Conservation (phyloP, 352 stramenopile species). For the Phytopythium chamaehyphon region DNA sequence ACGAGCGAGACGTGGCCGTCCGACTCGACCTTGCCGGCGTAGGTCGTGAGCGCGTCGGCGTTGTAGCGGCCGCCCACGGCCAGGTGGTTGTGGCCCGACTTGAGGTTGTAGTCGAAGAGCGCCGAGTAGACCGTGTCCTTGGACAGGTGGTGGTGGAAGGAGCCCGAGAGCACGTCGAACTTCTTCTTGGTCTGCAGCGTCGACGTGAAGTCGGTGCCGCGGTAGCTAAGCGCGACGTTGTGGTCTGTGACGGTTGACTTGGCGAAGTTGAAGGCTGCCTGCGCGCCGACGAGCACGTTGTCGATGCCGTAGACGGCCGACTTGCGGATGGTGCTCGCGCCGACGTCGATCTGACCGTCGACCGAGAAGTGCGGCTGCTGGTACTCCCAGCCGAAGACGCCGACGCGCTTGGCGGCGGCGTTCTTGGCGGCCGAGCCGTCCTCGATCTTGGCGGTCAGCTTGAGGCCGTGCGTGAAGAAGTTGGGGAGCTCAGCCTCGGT, state of each 20-base stretch:
- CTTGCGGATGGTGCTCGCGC: constrained; percentile 50
- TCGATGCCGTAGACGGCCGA: constrained; percentile 74
- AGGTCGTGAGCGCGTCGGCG: constrained; percentile 77
- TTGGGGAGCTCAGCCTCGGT: constrained; percentile 80
- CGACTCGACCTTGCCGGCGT: constrained; percentile 84
- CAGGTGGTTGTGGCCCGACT: constrained; percentile 79
- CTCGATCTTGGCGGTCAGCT: constrained; percentile 83
- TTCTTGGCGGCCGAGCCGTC: constrained; percentile 80
- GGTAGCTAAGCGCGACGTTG: constrained; percentile 80
- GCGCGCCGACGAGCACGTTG: constrained; percentile 69
- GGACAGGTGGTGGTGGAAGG: constrained; percentile 81
- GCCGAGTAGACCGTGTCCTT: constrained; percentile 84
- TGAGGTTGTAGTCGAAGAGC: constrained; percentile 87
- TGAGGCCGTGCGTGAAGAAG: constrained; percentile 72
- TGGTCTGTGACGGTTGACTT: constrained; percentile 84
- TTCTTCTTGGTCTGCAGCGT: constrained; percentile 87
- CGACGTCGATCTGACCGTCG: constrained; percentile 54
- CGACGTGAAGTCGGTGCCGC: constrained; percentile 67
- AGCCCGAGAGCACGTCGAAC: constrained; percentile 73
- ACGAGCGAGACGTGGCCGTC: constrained; percentile 84
- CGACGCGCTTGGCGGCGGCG: constrained; percentile 65
- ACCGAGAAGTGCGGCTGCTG: constrained; percentile 57
- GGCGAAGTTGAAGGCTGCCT: constrained; percentile 73
- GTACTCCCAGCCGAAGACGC: constrained; percentile 77
- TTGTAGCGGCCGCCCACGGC: constrained; percentile 80